Conservation (phyloP, 2,329 filamentous ascomycete genomes). For the Scedosporium apiospermum region DNA sequence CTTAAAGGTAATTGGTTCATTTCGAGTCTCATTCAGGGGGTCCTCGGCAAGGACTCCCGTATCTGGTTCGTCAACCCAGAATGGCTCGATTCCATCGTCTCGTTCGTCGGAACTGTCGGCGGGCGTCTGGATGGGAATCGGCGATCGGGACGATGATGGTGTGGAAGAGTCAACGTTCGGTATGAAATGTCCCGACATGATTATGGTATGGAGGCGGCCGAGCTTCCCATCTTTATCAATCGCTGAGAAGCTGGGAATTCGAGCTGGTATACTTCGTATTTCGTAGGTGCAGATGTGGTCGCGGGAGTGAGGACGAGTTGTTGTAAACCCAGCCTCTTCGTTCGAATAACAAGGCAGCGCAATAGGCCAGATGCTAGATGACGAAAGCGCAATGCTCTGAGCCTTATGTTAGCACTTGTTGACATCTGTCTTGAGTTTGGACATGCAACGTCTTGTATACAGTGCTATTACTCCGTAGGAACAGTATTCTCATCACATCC, state of each 20-base stretch:
- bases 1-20: constrained; percentile 58
- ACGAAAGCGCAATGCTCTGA: not conserved
- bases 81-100: constrained; percentile 36
- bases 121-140: constrained; percentile 7
- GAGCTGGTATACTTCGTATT: not conserved
- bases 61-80: constrained; percentile 29
- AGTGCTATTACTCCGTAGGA: not conserved
- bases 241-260: not conserved
- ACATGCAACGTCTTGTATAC: not conserved
- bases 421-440: not conserved
- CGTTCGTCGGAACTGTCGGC: constrained; percentile 15
- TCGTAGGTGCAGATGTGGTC: not conserved
- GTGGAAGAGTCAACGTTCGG: constrained; percentile 24
- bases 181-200: constrained; percentile 29
- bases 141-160: constrained; percentile 23
- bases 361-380: not conserved
- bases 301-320: not conserved
- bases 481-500: not conserved
- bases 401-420: not conserved
- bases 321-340: not conserved
- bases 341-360: not conserved
- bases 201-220: not conserved
- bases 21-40: constrained; percentile 40
- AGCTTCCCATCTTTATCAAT: constrained; percentile 4
- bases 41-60: constrained; percentile 42